Base-by-base conservation (phyloP, 78 protist genomes). In the Polysphondylium violaceum region DNA sequence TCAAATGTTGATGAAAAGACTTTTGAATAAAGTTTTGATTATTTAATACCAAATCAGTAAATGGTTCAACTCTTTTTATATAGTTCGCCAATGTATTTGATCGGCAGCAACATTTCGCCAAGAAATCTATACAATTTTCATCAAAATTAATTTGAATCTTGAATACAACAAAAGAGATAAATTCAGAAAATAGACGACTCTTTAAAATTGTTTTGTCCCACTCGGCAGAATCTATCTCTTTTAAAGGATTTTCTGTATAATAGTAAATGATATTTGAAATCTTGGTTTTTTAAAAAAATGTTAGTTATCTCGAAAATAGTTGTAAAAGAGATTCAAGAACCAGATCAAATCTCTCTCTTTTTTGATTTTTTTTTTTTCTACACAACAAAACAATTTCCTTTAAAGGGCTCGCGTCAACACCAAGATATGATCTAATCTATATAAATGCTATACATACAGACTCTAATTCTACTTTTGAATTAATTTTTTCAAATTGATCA, bases 401-500 rank as follows among this genome's bases (percentile, higher is more conserved):
- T n/a, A n/a, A n/a, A n/a, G n/a, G n/a, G n/a, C n/a, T n/a, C n/a
- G n/a, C n/a, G n/a, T n/a, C n/a, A n/a, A n/a, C n/a, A n/a, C n/a
- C n/a, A n/a, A n/a, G n/a, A n/a, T n/a, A n/a, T n/a, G n/a, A n/a
- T n/a, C n/a, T n/a, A n/a, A n/a, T n/a, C n/a, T n/a, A n/a, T n/a
- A n/a, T n/a, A n/a, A n/a, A n/a, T n/a, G n/a, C 5, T 1, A 53
- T 7, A 73, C 64, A n/a, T 56, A 74, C 81, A 0, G 81, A 51
- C 36, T 74, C 81, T 6, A 74, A 55, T 55, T 74, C 81, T 36
- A 55, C 8, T 55, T 56, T 74, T 55, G 81, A 55, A 23, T 36
- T 74, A 44, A 74, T 55, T 33, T 74, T 25, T 31, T 31, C n/a
- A 56, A 55, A 74, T 51, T 41, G 81, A 12, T 74, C 69, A 55